Conservation (phyloP, 495 filamentous ascomycete species). For the Astrocystis sublimbata region DNA sequence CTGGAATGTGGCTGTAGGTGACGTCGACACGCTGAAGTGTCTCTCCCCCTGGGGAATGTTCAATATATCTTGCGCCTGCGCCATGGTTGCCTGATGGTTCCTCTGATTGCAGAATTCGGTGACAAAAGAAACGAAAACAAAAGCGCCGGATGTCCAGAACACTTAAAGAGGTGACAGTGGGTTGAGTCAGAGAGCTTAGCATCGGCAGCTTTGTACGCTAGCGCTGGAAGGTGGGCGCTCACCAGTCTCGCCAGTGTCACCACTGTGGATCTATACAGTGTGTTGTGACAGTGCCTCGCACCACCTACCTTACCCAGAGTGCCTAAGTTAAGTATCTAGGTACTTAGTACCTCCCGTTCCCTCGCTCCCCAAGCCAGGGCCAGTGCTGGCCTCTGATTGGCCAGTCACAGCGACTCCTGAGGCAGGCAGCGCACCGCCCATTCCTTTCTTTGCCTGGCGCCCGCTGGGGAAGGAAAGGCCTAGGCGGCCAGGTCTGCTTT, state of each 20-base stretch:
- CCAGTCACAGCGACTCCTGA: no score
- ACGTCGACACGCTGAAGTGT: slow-evolving; percentile 57
- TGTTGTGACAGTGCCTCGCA: no score
- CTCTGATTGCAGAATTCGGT: background rate
- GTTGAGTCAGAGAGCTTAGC: slow-evolving; percentile 8
- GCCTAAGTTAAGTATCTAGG: no score
- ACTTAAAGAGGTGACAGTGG: background rate
- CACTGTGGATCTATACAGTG: no score
- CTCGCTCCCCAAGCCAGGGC: no score
- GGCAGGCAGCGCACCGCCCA: no score
- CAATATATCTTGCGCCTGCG: slow-evolving; percentile 30
- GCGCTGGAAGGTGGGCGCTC: no score
- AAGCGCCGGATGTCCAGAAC: background rate
- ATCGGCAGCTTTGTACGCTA: background rate
- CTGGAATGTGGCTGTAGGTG: slow-evolving; percentile 63
- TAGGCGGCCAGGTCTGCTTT: background rate
- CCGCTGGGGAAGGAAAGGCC: slow-evolving; percentile 8
- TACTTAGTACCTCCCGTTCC: no score
- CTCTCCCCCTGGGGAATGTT: slow-evolving; percentile 23
- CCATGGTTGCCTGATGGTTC: slow-evolving; percentile 18
- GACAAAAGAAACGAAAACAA: background rate
- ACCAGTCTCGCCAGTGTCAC: no score
- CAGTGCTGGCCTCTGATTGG: no score
- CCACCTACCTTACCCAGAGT: no score
- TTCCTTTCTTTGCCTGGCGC: slow-evolving; percentile 6